Base-by-base conservation (phyloP, 495 filamentous ascomycete genomes). In the Lindgomyces ingoldianus region DNA sequence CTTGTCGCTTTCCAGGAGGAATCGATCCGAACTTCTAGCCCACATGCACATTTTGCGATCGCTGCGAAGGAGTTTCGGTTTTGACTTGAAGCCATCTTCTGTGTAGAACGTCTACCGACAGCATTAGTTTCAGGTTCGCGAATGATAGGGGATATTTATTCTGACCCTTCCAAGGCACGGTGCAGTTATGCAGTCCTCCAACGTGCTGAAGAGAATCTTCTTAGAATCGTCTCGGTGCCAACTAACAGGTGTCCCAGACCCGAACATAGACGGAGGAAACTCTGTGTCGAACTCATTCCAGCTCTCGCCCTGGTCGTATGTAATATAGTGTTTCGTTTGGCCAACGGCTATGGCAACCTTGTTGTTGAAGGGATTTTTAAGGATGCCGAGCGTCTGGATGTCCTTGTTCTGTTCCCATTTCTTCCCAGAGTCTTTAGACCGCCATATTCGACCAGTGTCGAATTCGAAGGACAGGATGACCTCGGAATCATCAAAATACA, bases 401-500 rank as follows among this genome's bases (percentile, higher is more conserved):
- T 80, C 84, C 19, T 87, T 76, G 47, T 91, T 78, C 39, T 78
- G 75, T 3, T 81, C 74, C 93, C 93, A 98, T 41, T 75, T 81
- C 48, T 81, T 81, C 54, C 94, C 94, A 4, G 88, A 90, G 76
- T 96, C 87, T 47, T 81, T 80, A 39, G 93, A 95, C 46, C 88
- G 84, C 60, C 85, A 86, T 22, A 93, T 77, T 42, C 81, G 84
- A 33, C 81, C 79, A 10, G 78, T 75, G 4, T 74, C 68, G 1
- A 67, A 41, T 70, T 89, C 88, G 63, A 81, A 83, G 63, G 89
- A 82, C 25, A 94, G 75, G 53, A 92, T 76, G 48, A 89, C 85
- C 72, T 96, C 88, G 27, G 90, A 90, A 70, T 90, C 89, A 60
- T 91, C 84, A 70, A 98, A 97, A 76, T 95, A 98, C 77, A 88